Evolutionary conservation across 768 basidiomycete species (phyloP), one percentile per base, ranked within the genome.

Genomic region (Obba rivulosa): DNA sequence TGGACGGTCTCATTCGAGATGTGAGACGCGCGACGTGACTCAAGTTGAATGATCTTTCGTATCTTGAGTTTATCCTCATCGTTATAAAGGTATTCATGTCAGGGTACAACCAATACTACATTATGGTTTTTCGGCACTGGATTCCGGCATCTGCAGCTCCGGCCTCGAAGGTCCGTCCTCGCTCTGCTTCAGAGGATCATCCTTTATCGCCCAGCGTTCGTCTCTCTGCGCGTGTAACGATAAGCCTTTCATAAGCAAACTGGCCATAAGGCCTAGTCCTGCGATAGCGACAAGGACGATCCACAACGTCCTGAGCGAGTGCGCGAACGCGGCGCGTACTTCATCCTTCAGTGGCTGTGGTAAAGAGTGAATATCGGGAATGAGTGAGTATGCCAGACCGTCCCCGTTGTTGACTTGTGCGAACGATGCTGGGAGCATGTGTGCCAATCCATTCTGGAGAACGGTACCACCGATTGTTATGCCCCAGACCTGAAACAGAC

Each of bases 391-490:
- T 17, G 57, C 49, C 10, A 60, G 43, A 9, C 45, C 52, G 21
- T 55, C 55, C 9, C 64, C 63, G 20, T 55, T 38, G 0, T 60
- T 57, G 55, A 68, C 53, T 21, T 54, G 41, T 0, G 48, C 39
- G 51, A 70, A 69, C 3, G 43, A 52, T 0, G 38, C 17, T 0
- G 74, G 70, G 0, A 75, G 53, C 0, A 52, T 49, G 10, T 48
- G 57, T 4, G 48, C 39, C 16, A 76, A 64, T 48, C 67, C 49
- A 51, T 73, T 74, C 45, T 69, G 66, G 1, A 74, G 57, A 34
- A 72, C 50, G 0, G 66, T 62, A 1, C 59, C 58, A 2, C 70
- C 70, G 34, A 73, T 62, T 2, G 65, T 60, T 36, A 74, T 60
- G 9, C 71, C 73, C 57, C 69, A 66, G 9, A 63, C 58, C 60